Evolutionary conservation across 208 protist genomes (phyloP), one percentile per base, ranked within the genome.

Genomic region (Leptomonas seymouri): DNA sequence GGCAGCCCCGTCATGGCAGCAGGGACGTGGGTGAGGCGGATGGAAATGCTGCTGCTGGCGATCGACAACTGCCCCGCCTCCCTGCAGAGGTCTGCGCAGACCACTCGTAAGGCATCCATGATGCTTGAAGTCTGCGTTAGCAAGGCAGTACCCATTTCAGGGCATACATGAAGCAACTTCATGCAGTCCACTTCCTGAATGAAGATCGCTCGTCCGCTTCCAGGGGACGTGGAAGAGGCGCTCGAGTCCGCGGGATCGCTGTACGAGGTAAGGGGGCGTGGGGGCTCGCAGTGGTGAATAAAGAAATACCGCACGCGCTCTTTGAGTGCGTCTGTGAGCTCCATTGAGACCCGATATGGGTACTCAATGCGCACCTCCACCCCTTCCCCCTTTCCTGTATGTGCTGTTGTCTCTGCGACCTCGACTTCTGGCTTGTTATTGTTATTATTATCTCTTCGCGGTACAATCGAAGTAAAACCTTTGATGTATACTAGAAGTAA

Each of bases 181-280:
- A 95, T 91, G 79, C 85, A 90, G 67, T 95, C 90, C 53, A 95
- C 72, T 59, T 92, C 80, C 50, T 90, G 87, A 30, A 73, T 79
- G 75, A 80, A 92, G 30, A 91, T 75, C 30, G 23, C 65, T 16
- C 89, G 76, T 23, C 78, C 62, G 2, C 62, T 69, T 6, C 56
- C 51, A 18, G 51, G 23, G 9, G 63, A 41, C 7, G 63, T 44
- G 16, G 39, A 2, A 3, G 45, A 25, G n/a, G 48, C 53, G 21
- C 12, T 23, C 23, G 9, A 28, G 41, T 51, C 11, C 20, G 42
- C 36, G 23, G 56, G 41, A n/a, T 42, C 64, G 41, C 53, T 39
- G 31, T 36, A 59, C 12, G 70, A 11, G 16, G n/a, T 61, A 15
- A 76, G 58, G 28, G 71, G 78, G 25, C 46, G 61, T 27, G 90